Evolutionary conservation across 2,329 filamentous ascomycete species (phyloP), one percentile per base, ranked within the genome.

Genomic region (Tolypocladium pustulatum): DNA sequence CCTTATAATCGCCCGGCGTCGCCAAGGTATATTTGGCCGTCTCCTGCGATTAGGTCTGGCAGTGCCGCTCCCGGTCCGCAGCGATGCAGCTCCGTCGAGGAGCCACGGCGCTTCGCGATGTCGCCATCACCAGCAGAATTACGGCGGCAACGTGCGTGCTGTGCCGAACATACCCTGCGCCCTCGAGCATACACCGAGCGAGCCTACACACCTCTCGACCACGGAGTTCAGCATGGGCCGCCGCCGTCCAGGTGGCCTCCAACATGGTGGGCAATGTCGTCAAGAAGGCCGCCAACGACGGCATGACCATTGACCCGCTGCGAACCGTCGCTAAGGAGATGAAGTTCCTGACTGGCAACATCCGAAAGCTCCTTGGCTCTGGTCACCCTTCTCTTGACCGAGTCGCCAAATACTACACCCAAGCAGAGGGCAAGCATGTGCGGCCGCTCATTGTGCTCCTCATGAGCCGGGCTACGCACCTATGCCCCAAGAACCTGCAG

Each of bases 331-430:
- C 90, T 62, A 95, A 96, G 76, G 93, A 97, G 79, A 90, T 99
- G 86, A 94, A 96, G 75, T 95, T 92, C 67, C 77, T 97, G 68
- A 96, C 90, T 13, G 91, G 91, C 58, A 96, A 97, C 68, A 96
- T 97, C 73, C 83, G 90, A 61, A 89, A 95, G 70, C 80, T 97
- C n/a, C 78, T 97, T 20, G 93, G 93, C 7, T 97, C 92, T 0
- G 93, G 93, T 7, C 93, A 99, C 70, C 94, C 94, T 0, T 91
- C 92, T 53, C 82, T 99, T 61, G 94, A 97, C 70, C 92, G 90
- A 49, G 93, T 92, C 34, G 91, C 94, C 57, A 99, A 99, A 75
- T 99, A 99, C 79, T 99, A 99, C 73, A 96, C 94, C 27, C 89
- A 93, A 68, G 90, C 90, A 60, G 91, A 97, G 78, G 94, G 94